These are phyloP conservation scores for Malassezia yamatoensis DNA, from an alignment of 1,284 basidiomycete genomes.

Conservation along the genomic window DNA sequence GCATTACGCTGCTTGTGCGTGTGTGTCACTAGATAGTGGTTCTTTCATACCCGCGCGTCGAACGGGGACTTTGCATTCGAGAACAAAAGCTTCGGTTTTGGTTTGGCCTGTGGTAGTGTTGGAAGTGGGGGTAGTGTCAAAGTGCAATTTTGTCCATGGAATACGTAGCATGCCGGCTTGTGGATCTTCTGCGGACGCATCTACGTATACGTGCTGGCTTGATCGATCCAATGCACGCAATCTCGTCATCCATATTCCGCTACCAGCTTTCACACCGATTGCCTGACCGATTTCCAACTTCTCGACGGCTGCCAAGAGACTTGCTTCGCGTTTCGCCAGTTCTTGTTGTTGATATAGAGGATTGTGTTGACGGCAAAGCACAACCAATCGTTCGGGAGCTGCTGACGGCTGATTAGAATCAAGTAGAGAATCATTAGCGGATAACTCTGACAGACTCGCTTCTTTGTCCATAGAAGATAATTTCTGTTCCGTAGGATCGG, in stretches of 20 bases:
- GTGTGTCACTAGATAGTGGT: background rate
- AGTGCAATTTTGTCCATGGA: background rate
- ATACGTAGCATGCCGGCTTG: background rate
- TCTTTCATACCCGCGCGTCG: slow-evolving; percentile 1
- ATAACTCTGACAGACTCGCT: too few relatives aligned
- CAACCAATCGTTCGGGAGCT: slow-evolving; percentile 30
- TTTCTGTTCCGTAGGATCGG: too few relatives aligned
- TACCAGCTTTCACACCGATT: slow-evolving; percentile 26
- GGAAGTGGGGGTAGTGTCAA: background rate
- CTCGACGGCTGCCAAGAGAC: slow-evolving; percentile 21
- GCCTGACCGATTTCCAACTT: slow-evolving; percentile 19
- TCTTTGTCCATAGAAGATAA: too few relatives aligned
- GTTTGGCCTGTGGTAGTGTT: background rate
- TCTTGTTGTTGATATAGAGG: slow-evolving; percentile 29
- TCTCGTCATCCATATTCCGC: slow-evolving; percentile 23
- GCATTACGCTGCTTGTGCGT: background rate
- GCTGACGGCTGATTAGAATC: background rate
- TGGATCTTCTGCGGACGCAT: background rate
- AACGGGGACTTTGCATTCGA: slow-evolving; percentile 5
- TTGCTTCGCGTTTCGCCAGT: slow-evolving; percentile 24
- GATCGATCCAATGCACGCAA: background rate
- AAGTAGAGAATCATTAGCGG: too few relatives aligned
- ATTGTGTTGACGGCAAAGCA: slow-evolving; percentile 44
- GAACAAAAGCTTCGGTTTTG: background rate
- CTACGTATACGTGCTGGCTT: background rate